Evolutionary conservation across 2,329 filamentous ascomycete genomes (phyloP), one percentile per base, ranked within the genome.

Genomic region (Pseudogymnoascus sp.): DNA sequence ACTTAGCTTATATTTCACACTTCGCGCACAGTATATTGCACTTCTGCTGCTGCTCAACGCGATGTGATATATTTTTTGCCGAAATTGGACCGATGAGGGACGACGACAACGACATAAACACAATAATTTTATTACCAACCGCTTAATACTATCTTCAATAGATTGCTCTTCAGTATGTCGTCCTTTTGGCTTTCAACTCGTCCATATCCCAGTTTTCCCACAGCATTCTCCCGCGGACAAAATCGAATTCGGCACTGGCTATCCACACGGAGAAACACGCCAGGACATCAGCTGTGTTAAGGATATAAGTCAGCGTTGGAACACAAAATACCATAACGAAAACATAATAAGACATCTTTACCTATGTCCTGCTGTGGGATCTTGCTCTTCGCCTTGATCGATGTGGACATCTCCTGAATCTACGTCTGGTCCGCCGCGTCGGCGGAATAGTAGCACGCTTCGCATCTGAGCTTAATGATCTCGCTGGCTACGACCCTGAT

Each of bases 191-290:
- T 62, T 66, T 12, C 61, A 77, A 64, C 65, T 79, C 76, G n/a
- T 77, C 71, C 3, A 78, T 75, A 70, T 79, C 76, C 75, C 76
- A 78, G 34, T 74, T 72, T 2, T 71, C 71, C 72, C 73, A 76
- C 6, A 76, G 67, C 61, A 69, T 73, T n/a, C 73, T 69, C 2
- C 75, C 75, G 60, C 74, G 73, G 28, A 78, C 64, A 60, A 78
- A 79, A 0, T 69, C 67, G 1, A 74, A 75, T 67, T 79, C 75
- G 1, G 70, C 63, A 10, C 70, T 73, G 1, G 74, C 71, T 2
- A 76, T 65, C 77, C 77, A 79, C 1, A 79, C 70, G 7, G 36
- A 36, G 37, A 66, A 66, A 7, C 28, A 8, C 12, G 18, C 61
- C 4, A 37, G 56, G 10, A 66, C 44, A 11, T 61, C 61, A n/a